Evolutionary conservation across 345 rosid genomes (phyloP), one percentile per base, ranked within the genome.

Genomic region (Citrus mangshanensis): DNA sequence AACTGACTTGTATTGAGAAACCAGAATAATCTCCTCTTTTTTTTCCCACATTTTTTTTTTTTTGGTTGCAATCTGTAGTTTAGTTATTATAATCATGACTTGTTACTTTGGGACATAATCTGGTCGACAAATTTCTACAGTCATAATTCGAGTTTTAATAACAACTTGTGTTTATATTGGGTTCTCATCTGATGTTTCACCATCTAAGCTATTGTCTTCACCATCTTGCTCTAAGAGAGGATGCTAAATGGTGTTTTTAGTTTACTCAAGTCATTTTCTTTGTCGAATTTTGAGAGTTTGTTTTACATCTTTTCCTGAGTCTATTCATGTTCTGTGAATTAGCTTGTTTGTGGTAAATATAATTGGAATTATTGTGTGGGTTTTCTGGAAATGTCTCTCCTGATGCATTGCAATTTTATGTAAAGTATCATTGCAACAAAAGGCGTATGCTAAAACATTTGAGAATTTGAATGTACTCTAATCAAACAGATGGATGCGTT

Each of bases 1-100:
- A 75, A 54, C 62, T 54, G 67, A 81, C 76, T 51, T 77, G 51
- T 70, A 25, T 35, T 62, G 70, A 49, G 66, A 75, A 75, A 74
- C 63, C 68, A 74, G 70, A 80, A 69, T 37, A 28, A 67, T 34
- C 55, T 61, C 74, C 75, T 46, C 34, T 62, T n/a, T 25, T 27
- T 24, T 27, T 25, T 42, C 13, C 42, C 38, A 27, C 37, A n/a
- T 62, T 74, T 4, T 74, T 8, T 74, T 74, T 8, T 74, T 37
- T 37, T 37, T 37, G 8, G 8, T 7, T 28, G 13, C 40, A 27
- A 32, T 28, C 6, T 7, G 21, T 75, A 27, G 70, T 63, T 75
- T 28, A 28, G 38, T 62, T 40, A 42, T 62, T 42, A 21, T 34
- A 46, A 63, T 62, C 37, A 25, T 28, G 30, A 74, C 70, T 46